These are phyloP conservation scores for Dactylellina cionopaga DNA, from an alignment of 2,329 filamentous ascomycete genomes.

Conservation along the genomic window DNA sequence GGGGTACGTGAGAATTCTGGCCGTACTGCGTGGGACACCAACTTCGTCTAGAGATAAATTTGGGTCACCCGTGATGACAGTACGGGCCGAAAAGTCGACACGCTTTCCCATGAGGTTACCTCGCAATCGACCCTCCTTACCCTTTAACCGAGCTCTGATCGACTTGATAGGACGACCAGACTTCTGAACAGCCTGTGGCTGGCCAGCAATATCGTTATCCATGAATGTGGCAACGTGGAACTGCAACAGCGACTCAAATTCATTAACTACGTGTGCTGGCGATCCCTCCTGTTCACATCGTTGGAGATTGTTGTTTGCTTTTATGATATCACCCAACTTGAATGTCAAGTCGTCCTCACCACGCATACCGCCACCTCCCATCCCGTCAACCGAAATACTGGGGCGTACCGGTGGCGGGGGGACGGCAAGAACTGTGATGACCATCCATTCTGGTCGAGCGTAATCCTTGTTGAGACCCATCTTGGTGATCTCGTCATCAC, in stretches of 20 bases:
- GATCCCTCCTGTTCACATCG: constrained; percentile 91
- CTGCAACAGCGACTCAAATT: constrained; percentile 91
- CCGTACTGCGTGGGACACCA: constrained; percentile 92
- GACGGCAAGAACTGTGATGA: constrained; percentile 92
- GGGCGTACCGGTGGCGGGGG: constrained; percentile 94
- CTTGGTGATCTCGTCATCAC: constrained; percentile 79
- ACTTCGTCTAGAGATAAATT: constrained; percentile 97
- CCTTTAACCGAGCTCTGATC: constrained; percentile 95
- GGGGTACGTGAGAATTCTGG: constrained; percentile 90
- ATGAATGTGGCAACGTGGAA: constrained; percentile 99
- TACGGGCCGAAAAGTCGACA: constrained; percentile 99
- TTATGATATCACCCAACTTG: constrained; percentile 98
- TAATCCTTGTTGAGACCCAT: constrained; percentile 96
- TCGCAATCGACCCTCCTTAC: constrained; percentile 96
- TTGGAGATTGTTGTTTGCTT: constrained; percentile 93
- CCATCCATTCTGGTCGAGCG: constrained; percentile 97
- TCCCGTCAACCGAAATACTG: constrained; percentile 96
- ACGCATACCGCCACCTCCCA: constrained; percentile 81
- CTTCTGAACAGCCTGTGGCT: constrained; percentile 94
- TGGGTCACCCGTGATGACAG: constrained; percentile 98
- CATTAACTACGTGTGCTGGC: constrained; percentile 86
- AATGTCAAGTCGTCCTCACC: constrained; percentile 99
- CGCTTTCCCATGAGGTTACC: constrained; percentile 99
- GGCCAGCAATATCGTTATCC: constrained; percentile 98
- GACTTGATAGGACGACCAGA: constrained; percentile 96